Evolutionary conservation across 2,329 filamentous ascomycete genomes (phyloP).

Genomic region (Curvularia spicifera): DNA sequence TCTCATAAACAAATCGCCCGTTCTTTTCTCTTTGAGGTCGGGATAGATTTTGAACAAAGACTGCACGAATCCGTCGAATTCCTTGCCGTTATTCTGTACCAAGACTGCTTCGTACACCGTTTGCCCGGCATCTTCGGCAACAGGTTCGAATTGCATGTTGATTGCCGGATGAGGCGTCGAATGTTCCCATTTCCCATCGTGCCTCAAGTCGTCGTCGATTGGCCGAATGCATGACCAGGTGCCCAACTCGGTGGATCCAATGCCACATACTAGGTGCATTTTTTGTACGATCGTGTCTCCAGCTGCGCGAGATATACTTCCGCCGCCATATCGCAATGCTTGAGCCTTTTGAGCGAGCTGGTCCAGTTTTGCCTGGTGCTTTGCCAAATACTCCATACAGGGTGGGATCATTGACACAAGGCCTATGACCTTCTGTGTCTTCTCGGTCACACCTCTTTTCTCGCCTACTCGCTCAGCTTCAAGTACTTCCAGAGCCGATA

Average conservation of each 20-base stretch:
- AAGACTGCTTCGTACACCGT: constrained; percentile 24
- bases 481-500: not conserved
- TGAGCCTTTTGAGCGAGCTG: not conserved
- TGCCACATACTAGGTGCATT: constrained; percentile 5
- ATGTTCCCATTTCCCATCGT: constrained; percentile 19
- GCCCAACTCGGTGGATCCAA: constrained; percentile 22
- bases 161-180: constrained; percentile 16
- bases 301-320: constrained; percentile 14
- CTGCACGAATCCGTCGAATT: constrained; percentile 19
- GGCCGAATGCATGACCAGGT: constrained; percentile 9
- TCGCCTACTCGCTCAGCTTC: not conserved
- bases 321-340: constrained; percentile 17
- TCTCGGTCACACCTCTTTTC: not conserved
- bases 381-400: constrained; percentile 11
- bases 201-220: not conserved
- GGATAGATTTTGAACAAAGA: constrained; percentile 29
- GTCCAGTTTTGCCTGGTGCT: constrained; percentile 8
- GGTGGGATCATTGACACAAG: constrained; percentile 1
- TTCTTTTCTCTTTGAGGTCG: constrained; percentile 18
- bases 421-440: not conserved
- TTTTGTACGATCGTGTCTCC: constrained; percentile 7
- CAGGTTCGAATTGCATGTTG: constrained; percentile 17
- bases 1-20: constrained; percentile 27
- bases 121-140: constrained; percentile 1
- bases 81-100: constrained; percentile 12